A percentile compares a stretch with the other conserved stretches of the same genome.
Evolutionary conservation across 306 rosid species (phyloP).

Genomic region (Calophaca sinica): DNA sequence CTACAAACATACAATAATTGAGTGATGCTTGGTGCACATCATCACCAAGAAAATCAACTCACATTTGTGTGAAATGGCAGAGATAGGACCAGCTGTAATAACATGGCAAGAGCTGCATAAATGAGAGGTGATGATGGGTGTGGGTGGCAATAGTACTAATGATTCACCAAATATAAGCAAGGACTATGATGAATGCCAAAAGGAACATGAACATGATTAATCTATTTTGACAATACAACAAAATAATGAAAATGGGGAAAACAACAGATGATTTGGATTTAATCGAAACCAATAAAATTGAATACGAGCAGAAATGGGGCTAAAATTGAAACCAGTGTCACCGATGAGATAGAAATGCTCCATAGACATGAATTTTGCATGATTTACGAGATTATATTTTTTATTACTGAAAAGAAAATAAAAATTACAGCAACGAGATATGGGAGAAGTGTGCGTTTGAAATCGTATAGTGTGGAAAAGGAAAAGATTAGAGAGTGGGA

Average conservation of each 20-base stretch:
- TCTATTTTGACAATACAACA: background rate
- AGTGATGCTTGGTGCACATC: background rate
- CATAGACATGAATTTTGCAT: background rate
- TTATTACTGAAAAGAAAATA: background rate
- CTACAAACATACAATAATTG: no score
- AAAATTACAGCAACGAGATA: slow-evolving; percentile 27
- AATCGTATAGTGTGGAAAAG: background rate
- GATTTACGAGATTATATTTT: background rate
- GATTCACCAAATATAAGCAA: background rate
- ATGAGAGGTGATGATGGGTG: background rate
- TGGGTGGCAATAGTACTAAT: background rate
- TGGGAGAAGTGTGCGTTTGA: background rate
- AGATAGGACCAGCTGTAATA: no score
- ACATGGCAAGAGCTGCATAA: background rate
- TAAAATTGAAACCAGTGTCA: background rate
- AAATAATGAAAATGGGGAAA: background rate
- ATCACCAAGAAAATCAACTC: background rate
- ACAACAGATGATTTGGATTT: background rate
- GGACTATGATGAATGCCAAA: background rate
- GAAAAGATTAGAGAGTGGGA: background rate
- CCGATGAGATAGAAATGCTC: background rate
- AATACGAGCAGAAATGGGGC: background rate
- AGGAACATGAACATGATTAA: background rate
- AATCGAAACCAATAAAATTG: background rate
- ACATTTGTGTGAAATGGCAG: background rate